phyloP scores from a whole-genome alignment of 2,329 filamentous ascomycete genomes.

The Hymenoscyphus scutula region DNA sequence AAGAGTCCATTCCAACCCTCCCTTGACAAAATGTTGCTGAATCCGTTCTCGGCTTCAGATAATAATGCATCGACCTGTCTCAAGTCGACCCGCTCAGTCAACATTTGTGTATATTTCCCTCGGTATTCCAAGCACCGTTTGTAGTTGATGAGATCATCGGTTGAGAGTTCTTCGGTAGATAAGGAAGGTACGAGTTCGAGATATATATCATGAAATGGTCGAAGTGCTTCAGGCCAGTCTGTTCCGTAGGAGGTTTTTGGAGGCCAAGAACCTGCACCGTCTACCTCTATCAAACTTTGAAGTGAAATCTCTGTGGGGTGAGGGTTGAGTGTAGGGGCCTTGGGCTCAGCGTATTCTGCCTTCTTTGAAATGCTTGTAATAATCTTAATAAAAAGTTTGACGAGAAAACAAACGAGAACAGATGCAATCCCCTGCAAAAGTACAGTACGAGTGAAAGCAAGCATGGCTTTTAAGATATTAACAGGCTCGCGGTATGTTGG shows the following conservation, averaged over 20 bases:
- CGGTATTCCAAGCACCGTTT: not conserved
- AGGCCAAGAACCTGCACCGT: slow-evolving; percentile 30
- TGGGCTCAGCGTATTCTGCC: not conserved
- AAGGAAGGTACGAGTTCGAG: slow-evolving; percentile 32
- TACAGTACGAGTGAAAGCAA: not conserved
- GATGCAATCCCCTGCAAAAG: not conserved
- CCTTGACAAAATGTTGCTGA: slow-evolving; percentile 31
- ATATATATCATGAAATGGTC: slow-evolving; percentile 36
- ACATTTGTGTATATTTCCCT: not conserved
- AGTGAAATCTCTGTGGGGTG: not conserved
- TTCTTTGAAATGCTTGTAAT: not conserved
- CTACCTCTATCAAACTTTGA: slow-evolving; percentile 5
- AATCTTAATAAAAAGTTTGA: not conserved
- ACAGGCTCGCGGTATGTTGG: too few species aligned
- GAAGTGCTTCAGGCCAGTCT: slow-evolving; percentile 34
- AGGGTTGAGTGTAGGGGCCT: not conserved
- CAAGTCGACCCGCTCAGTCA: not conserved
- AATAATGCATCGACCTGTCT: not conserved
- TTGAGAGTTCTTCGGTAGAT: slow-evolving; percentile 24
- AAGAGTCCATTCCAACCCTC: slow-evolving; percentile 39
- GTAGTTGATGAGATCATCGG: slow-evolving; percentile 33
- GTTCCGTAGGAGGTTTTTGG: slow-evolving; percentile 23
- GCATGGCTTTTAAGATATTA: not conserved
- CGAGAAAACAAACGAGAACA: not conserved
- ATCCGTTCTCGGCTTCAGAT: slow-evolving; percentile 27